These are phyloP conservation scores for Alnus rubra DNA, from an alignment of 306 rosid species.

Conservation along the genomic window DNA sequence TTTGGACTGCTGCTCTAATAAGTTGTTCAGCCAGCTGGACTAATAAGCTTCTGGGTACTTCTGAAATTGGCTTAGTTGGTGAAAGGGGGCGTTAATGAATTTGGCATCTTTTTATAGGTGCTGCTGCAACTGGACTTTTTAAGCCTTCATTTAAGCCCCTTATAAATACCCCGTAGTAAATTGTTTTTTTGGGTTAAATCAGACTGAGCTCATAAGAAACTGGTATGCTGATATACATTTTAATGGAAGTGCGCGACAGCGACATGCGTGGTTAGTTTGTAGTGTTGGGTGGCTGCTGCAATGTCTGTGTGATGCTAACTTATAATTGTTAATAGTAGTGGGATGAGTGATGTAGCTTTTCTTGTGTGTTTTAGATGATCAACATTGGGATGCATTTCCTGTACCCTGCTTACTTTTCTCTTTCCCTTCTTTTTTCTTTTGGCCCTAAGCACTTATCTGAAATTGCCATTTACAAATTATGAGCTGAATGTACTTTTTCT, in stretches of 20 bases:
- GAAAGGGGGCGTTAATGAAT: background rate
- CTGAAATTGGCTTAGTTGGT: background rate
- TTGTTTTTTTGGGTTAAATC: background rate
- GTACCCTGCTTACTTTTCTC: background rate
- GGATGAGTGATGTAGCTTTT: background rate
- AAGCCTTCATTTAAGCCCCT: background rate
- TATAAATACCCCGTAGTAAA: background rate
- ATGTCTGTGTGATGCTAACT: too few species aligned
- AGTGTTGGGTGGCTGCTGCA: too few species aligned
- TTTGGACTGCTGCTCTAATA: background rate
- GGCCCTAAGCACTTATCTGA: slow-evolving; percentile 19
- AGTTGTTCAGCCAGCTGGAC: background rate
- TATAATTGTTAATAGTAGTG: too few species aligned
- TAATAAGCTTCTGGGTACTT: background rate
- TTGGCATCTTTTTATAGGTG: background rate
- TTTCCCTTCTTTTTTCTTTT: background rate
- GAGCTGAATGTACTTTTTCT: background rate
- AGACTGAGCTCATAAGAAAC: background rate
- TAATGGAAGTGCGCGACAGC: background rate
- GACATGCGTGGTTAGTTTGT: background rate
- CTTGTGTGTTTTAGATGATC: background rate
- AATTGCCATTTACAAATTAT: background rate
- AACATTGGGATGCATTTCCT: background rate
- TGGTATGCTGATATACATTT: background rate
- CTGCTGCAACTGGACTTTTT: background rate